Percentiles rank a stretch among this genome's conserved stretches.
Evolutionary conservation across 148 eudicot genomes (phyloP).

Genomic region (Vaccinium darrowii): DNA sequence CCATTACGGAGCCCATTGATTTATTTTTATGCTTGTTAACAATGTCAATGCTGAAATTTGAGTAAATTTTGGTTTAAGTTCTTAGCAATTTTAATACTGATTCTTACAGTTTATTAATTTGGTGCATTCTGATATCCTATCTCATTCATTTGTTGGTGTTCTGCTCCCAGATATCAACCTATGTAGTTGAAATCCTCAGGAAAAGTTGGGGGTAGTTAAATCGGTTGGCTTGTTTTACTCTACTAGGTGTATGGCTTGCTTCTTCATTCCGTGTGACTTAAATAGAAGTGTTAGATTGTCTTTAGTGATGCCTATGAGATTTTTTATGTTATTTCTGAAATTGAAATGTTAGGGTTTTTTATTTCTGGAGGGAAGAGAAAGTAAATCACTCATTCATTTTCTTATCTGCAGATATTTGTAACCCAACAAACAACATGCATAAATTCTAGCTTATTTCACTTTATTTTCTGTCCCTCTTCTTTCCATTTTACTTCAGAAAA

Average conservation of each 20-base stretch:
- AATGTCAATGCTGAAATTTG: not conserved
- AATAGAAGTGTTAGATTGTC: not conserved
- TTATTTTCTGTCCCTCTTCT: no score
- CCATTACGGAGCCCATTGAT: not conserved
- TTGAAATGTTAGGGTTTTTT: not conserved
- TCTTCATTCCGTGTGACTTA: not conserved
- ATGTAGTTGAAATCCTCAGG: not conserved
- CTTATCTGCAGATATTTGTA: not conserved
- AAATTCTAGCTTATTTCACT: no score
- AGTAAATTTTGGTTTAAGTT: not conserved
- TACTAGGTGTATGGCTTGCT: not conserved
- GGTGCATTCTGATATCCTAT: not conserved
- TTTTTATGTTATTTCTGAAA: not conserved
- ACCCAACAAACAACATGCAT: no score
- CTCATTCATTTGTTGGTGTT: not conserved
- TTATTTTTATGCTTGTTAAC: not conserved
- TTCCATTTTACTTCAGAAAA: not conserved
- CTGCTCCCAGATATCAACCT: not conserved
- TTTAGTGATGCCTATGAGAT: not conserved
- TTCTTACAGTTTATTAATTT: not conserved
- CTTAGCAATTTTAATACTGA: not conserved
- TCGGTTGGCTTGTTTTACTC: not conserved
- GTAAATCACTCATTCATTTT: not conserved
- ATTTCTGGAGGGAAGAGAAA: not conserved
- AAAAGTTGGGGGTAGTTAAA: not conserved